phyloP scores from a whole-genome alignment of 352 stramenopile genomes.

The Saprolegnia diclina region DNA sequence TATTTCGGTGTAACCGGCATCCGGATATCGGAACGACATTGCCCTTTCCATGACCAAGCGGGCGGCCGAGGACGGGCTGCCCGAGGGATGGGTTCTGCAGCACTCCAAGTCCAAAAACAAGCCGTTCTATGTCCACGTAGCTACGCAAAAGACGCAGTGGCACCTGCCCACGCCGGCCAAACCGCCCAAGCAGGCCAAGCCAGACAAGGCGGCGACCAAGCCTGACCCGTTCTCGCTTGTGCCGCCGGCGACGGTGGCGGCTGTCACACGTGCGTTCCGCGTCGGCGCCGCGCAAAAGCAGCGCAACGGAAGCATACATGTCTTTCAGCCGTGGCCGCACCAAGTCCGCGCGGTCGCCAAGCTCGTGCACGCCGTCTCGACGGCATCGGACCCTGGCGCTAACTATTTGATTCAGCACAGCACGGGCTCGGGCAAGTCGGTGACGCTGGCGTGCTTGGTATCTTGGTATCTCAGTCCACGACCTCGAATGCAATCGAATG shows the following conservation, averaged over 20 bases:
- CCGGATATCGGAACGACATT: neutral
- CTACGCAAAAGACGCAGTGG: conserved; percentile 24
- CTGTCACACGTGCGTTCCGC: conserved; percentile 19
- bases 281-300: conserved; percentile 15
- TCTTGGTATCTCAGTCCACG: conserved; percentile 1
- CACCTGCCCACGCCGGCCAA: neutral
- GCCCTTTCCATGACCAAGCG: neutral
- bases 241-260: neutral
- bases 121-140: conserved; percentile 22
- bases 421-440: conserved; percentile 72
- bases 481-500: neutral
- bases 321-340: conserved; percentile 25
- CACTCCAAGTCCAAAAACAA: conserved; percentile 24
- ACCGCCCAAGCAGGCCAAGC: neutral
- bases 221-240: neutral
- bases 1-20: neutral
- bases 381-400: neutral
- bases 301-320: neutral
- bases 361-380: conserved; percentile 5
- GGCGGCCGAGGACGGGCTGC: neutral
- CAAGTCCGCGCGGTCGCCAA: conserved; percentile 23
- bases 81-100: conserved; percentile 13
- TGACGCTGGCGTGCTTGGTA: conserved; percentile 67
- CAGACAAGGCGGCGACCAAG: neutral
- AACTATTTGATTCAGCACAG: conserved; percentile 74